Base-by-base conservation (phyloP, 257 asterid species). In the Solanum chmielewskii region DNA sequence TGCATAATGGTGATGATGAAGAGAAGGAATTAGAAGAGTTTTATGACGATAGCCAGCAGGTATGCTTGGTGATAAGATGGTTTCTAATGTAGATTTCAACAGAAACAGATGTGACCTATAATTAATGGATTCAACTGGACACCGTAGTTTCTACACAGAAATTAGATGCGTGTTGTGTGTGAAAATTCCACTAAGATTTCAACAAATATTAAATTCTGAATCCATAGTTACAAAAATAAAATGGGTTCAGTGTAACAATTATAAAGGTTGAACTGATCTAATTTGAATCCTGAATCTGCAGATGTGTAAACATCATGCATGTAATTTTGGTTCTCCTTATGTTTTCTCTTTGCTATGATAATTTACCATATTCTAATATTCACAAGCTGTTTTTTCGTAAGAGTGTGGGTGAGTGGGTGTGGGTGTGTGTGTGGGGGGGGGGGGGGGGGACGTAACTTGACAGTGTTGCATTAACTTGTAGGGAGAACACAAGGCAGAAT, bases 21-120 rank as follows among this genome's bases (percentile, higher is more conserved):
- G 98, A 95, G 90, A 98, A 92, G 18, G 99, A 95, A 86, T 77
- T 97, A 31, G 99, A 95, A 86, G 99, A 94, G 33, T 97, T 97
- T 81, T 97, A 97, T 89, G 99, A 95, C 88, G 94, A 94, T 89
- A 95, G 96, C 35, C 88, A 94, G 97, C 97, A 97, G 98, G 98
- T 96, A 87, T 16, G 85, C 29, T 80, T 33, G 68, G 29, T 62
- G 31, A 62, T 60, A 0, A 23, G 69, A 80, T 80, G 47, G 42
- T 47, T 27, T 15, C 27, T 12, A 45, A 44, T 23, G 69, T 45
- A 44, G 37, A 77, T 44, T 14, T 13, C 20, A 39, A 31, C 52
- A 39, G 27, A 21, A 23, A 23, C 69, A 60, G 29, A 60, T 60
- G 29, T 29, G 7, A 71, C 2, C 35, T 41, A 74, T 23, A 76